Percentiles rank a stretch among this genome's conserved stretches.
phyloP scores from a whole-genome alignment of 768 basidiomycete species.

The Lanmaoa pseudosensibilis region DNA sequence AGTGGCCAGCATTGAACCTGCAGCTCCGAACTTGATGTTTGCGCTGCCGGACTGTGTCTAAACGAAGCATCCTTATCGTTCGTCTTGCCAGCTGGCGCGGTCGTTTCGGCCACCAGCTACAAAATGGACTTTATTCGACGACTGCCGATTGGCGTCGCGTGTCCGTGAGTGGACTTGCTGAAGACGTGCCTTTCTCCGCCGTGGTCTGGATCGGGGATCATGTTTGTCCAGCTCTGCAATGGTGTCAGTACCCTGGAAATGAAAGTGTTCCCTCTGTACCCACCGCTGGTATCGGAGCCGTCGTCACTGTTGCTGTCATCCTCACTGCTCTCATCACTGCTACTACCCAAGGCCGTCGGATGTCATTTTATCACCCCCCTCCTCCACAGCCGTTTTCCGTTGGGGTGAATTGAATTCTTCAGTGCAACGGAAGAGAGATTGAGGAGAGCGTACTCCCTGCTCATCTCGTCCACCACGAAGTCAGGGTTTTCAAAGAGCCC shows the following conservation, averaged over 20 bases:
- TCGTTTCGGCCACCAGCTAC: constrained; percentile 56
- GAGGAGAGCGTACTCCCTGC: constrained; percentile 85
- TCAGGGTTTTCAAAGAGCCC: constrained; percentile 89
- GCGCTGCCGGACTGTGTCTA: too few relatives aligned
- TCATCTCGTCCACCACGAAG: constrained; percentile 87
- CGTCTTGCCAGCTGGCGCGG: constrained; percentile 27
- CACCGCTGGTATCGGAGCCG: constrained; percentile 62
- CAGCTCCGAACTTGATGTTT: too few relatives aligned
- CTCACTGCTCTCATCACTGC: constrained; percentile 44
- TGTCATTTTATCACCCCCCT: constrained; percentile 74
- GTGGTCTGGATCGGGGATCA: constrained; percentile 55
- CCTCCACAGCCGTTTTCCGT: constrained; percentile 88
- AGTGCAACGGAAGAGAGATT: constrained; percentile 82
- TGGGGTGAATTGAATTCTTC: too few relatives aligned
- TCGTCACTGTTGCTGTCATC: constrained; percentile 44
- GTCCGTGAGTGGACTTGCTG: constrained; percentile 46
- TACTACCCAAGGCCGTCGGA: constrained; percentile 52
- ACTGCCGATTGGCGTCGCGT: constrained; percentile 42
- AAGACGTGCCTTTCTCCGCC: constrained; percentile 47
- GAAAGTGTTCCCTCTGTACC: constrained; percentile 17
- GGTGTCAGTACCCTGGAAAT: constrained; percentile 15
- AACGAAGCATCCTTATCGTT: constrained; percentile 60
- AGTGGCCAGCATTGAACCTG: too few relatives aligned
- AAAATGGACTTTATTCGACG: constrained; percentile 55
- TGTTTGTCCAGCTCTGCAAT: constrained; percentile 49